Conservation (phyloP, 2,329 filamentous ascomycete genomes). For the Aspergillus flavus region DNA sequence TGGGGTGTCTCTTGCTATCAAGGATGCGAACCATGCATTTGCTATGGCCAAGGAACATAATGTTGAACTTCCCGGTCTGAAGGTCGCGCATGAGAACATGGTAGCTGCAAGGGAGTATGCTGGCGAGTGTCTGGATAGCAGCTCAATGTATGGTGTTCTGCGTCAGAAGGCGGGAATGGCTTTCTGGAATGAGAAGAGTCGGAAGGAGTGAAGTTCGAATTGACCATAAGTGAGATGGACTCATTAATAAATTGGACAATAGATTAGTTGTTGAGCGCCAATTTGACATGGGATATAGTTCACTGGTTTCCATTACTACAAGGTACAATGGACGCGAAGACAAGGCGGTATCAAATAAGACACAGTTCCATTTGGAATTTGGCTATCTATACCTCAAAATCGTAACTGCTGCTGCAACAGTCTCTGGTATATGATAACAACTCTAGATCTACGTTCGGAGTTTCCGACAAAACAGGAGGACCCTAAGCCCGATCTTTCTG, state of each 20-base stretch:
- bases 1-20: constrained; percentile 41
- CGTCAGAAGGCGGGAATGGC: constrained; percentile 39
- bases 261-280: background rate
- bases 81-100: constrained; percentile 40
- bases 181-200: constrained; percentile 45
- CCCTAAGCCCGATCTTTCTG: background rate
- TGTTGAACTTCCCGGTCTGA: constrained; percentile 36
- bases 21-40: constrained; percentile 40
- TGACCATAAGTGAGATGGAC: background rate
- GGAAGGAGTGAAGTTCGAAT: constrained; percentile 19
- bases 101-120: constrained; percentile 38
- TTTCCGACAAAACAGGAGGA: background rate
- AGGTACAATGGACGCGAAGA: background rate
- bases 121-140: constrained; percentile 42
- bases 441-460: background rate
- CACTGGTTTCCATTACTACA: background rate
- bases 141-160: constrained; percentile 41
- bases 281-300: background rate
- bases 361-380: background rate
- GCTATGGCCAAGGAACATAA: constrained; percentile 34
- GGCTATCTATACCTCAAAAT: background rate
- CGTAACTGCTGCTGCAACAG: background rate
- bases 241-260: background rate
- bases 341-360: background rate
- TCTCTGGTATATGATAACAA: background rate